Evolutionary conservation across 176 grass and related monocot genomes (phyloP).

Genomic region (Triticum monococcum): DNA sequence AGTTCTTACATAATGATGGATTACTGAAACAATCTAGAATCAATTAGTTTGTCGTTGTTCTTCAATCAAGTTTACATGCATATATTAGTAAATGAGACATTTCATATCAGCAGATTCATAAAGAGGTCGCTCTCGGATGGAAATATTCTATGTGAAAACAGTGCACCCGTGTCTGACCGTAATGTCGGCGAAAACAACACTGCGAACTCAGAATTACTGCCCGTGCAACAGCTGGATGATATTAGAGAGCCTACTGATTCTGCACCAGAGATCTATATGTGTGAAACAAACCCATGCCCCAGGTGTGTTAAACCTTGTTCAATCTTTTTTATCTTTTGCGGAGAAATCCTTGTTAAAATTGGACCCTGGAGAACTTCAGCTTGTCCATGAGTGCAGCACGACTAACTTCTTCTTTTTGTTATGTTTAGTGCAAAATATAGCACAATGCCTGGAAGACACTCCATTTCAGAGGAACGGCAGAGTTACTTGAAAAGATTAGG

Average conservation of each 20-base stretch:
- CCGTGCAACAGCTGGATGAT: slow-evolving; percentile 47
- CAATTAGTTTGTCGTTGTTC: neutral
- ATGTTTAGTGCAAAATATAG: slow-evolving; percentile 46
- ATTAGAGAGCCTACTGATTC: slow-evolving; percentile 69
- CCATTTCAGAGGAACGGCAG: slow-evolving; percentile 56
- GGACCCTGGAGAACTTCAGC: neutral
- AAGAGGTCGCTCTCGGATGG: slow-evolving; percentile 90
- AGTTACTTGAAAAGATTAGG: slow-evolving; percentile 58
- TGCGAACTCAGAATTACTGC: slow-evolving; percentile 43
- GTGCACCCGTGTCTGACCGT: slow-evolving; percentile 40
- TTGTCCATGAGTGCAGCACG: neutral
- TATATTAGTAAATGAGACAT: slow-evolving; percentile 7
- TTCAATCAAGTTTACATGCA: neutral
- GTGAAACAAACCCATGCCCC: slow-evolving; percentile 47
- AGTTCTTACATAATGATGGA: neutral
- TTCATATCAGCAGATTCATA: slow-evolving; percentile 63
- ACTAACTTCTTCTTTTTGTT: slow-evolving; percentile 10
- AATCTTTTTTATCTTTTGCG: neutral
- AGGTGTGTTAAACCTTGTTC: slow-evolving; percentile 44
- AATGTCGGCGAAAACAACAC: slow-evolving; percentile 39
- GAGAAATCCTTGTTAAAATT: neutral
- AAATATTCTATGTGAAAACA: slow-evolving; percentile 76
- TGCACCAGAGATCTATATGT: slow-evolving; percentile 76
- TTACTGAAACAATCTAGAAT: neutral
- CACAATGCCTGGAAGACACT: slow-evolving; percentile 40